Base-by-base conservation (phyloP, 805 yeast species). In the Kazachstania kunashirensis region DNA sequence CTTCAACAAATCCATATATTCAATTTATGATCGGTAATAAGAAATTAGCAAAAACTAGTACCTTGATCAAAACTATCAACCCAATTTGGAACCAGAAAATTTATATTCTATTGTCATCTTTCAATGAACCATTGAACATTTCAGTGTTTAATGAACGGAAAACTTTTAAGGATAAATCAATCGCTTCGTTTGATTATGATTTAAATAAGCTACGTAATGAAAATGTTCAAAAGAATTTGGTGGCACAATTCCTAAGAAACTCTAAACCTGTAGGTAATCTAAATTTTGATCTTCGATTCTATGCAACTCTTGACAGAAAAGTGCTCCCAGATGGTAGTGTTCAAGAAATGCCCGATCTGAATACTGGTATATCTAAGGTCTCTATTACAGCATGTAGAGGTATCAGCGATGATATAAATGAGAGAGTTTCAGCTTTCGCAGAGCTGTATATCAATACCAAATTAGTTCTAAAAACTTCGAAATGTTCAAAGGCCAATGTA, bases 21-120 rank as follows among this genome's bases (percentile, higher is more conserved):
- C 72, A 79, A 9, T 68, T 86, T 52, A 78, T 79, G 11, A 74
- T 75, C 53, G 66, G 68, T 44, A 70, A 70, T 36, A 48, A 55
- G 34, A 76, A 73, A 31, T 64, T 79, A 46, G 88, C 78, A 2
- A 72, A 75, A 50, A 79, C 95, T 6, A 70, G 71, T 39, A 69
- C 74, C 48, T 76, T 75, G 47, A 55, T 65, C 31, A 76, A 83
- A 49, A 79, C 92, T 4, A 57, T 59, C 41, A 58, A 63, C 26
- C 96, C 97, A n/a, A 70, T 66, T 5, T 89, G 94, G 92, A 73
- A 89, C 53, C 86, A 92, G 65, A 76, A 74, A 10, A 57, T 80
- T 38, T 72, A 72, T 46, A 64, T 86, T 24, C 71, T 85, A 39
- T 75, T 88, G 36, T 68, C 72, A 33, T 73, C 84, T 24, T 74